These are phyloP conservation scores for Yueomyces sinensis DNA, from an alignment of 805 yeast genomes.

Conservation along the genomic window DNA sequence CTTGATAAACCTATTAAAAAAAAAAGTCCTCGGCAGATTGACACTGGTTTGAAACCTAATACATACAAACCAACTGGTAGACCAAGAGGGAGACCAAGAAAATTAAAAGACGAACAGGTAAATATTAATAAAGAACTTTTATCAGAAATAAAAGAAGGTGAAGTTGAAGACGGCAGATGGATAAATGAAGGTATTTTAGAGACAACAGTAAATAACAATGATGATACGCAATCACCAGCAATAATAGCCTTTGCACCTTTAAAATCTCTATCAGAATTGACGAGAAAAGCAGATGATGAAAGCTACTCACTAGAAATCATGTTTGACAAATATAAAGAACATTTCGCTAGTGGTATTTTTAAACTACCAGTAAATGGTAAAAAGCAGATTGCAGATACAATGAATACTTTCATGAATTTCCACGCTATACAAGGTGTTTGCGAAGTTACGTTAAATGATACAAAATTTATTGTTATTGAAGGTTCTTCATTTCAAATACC, in stretches of 20 bases:
- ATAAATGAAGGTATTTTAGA: constrained; percentile 17
- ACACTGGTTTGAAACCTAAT: constrained; percentile 7
- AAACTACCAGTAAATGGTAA: constrained; percentile 53
- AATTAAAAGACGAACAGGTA: constrained; percentile 6
- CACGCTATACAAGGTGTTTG: constrained; percentile 59
- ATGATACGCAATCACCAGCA: constrained; percentile 10
- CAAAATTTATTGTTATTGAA: constrained; percentile 43
- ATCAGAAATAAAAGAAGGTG: constrained; percentile 13
- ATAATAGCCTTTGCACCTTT: constrained; percentile 53
- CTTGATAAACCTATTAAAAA: not conserved
- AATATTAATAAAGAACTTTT: constrained; percentile 8
- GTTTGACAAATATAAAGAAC: constrained; percentile 48
- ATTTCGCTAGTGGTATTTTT: constrained; percentile 62
- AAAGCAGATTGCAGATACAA: constrained; percentile 42
- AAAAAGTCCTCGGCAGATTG: not conserved
- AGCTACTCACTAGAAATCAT: constrained; percentile 50
- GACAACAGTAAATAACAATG: constrained; percentile 18
- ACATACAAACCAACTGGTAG: constrained; percentile 14
- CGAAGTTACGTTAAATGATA: constrained; percentile 51
- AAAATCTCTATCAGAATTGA: constrained; percentile 32
- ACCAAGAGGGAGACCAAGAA: constrained; percentile 21
- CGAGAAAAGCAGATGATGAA: constrained; percentile 31
- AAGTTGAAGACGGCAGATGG: constrained; percentile 16
- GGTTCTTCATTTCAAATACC: constrained; percentile 82
- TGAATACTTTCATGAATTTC: constrained; percentile 55